A percentile compares a stretch with the other conserved stretches of the same genome.
phyloP scores from a whole-genome alignment of 2,329 filamentous ascomycete species.

The Paecilomyces variotii region DNA sequence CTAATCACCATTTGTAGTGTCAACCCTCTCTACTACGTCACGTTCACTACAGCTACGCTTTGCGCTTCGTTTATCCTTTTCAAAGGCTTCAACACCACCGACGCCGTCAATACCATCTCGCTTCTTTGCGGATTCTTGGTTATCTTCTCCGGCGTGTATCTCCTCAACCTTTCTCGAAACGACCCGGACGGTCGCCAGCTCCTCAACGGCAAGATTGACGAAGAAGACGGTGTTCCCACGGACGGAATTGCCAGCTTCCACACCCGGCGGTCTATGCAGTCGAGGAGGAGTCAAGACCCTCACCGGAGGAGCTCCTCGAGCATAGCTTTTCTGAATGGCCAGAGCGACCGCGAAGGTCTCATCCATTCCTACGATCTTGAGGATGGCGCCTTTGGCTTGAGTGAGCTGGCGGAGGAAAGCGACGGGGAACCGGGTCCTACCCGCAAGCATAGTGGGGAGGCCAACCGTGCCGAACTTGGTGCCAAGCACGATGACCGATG shows the following conservation, averaged over 20 bases:
- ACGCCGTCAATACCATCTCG: constrained; percentile 84
- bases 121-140: constrained; percentile 87
- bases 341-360: constrained; percentile 66
- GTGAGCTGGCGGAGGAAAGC: constrained; percentile 70
- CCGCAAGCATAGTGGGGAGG: constrained; percentile 19
- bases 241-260: constrained; percentile 85
- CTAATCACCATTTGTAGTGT: constrained; percentile 49
- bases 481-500: constrained; percentile 26
- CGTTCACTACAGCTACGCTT: constrained; percentile 89
- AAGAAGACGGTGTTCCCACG: constrained; percentile 74
- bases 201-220: constrained; percentile 49
- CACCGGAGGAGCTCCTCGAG: constrained; percentile 56
- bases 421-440: constrained; percentile 45
- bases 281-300: constrained; percentile 59
- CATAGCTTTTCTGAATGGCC: constrained; percentile 47
- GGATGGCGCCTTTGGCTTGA: constrained; percentile 65
- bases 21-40: constrained; percentile 95
- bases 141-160: constrained; percentile 91
- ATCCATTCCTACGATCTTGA: constrained; percentile 89
- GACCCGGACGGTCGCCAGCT: constrained; percentile 73
- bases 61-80: constrained; percentile 95
- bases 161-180: constrained; percentile 87
- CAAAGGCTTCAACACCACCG: constrained; percentile 89
- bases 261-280: constrained; percentile 89
- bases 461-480: constrained; percentile 16